Conservation (phyloP, 768 basidiomycete genomes). For the Asterophora parasitica region DNA sequence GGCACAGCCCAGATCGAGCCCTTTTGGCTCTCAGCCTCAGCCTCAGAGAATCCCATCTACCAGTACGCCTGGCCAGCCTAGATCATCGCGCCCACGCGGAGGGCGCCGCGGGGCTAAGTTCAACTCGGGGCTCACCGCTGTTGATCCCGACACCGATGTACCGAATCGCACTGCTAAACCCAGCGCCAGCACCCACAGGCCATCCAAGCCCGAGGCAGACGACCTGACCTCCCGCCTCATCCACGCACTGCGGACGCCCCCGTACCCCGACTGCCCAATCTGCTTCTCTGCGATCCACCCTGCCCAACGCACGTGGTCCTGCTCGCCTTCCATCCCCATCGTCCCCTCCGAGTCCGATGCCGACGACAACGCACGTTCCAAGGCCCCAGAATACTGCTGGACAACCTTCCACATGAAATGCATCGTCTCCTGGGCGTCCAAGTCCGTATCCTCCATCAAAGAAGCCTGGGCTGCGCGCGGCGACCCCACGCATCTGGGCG, state of each 20-base stretch:
- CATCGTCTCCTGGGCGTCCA: conserved; percentile 82
- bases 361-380: conserved; percentile 22
- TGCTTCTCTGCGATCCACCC: conserved; percentile 82
- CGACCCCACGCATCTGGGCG: conserved; percentile 54
- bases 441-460: conserved; percentile 51
- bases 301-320: conserved; percentile 82
- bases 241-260: conserved; percentile 58
- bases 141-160: not conserved
- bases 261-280: conserved; percentile 75
- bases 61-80: too few species aligned
- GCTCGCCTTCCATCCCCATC: conserved; percentile 59
- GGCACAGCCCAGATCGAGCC: not conserved
- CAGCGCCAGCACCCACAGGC: too few species aligned
- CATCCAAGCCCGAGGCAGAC: conserved; percentile 36
- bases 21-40: conserved; percentile 2
- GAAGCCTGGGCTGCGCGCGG: conserved; percentile 74
- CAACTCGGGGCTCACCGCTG: conserved; percentile 23
- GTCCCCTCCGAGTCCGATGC: conserved; percentile 22
- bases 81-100: too few species aligned
- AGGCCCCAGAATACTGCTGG: conserved; percentile 71
- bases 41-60: too few species aligned
- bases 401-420: conserved; percentile 89
- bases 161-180: too few species aligned
- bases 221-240: conserved; percentile 76
- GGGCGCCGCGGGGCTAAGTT: conserved; percentile 31